Evolutionary conservation across 805 yeast genomes (phyloP), one percentile per base, ranked within the genome.

Genomic region (Starmerella potacharoeniae): DNA sequence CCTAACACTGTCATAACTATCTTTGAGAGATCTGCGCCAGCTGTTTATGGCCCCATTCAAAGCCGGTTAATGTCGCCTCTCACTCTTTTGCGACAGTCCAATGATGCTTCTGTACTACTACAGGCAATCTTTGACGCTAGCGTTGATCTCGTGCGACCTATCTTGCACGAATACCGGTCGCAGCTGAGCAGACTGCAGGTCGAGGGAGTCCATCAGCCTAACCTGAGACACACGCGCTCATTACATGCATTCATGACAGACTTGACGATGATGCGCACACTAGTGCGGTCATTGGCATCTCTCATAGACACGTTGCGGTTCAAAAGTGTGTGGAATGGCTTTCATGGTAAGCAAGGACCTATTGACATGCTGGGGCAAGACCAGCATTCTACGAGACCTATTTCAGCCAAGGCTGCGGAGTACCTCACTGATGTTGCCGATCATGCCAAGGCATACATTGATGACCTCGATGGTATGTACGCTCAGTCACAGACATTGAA

Each of bases 401-500:
- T 77, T 6, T 68, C 79, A 1, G 76, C 75, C 28, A 63, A 68
- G 17, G 75, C 79, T 1, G 74, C 70, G 14, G 63, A 77, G 9
- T 80, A 80, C 60, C 64, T 80, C 44, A 71, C 76, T 6, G 84
- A 80, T 68, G 79, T 80, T 13, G 72, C 74, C 8, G 84, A 80
- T 65, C 84, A 80, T 61, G 71, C 79, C 2, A 62, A 74, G 53
- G 68, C 77, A 54, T 78, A 73, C 57, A 71, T 79, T 1, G 79
- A 78, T 54, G 82, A 78, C 49, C 71, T 80, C 46, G 78, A 77
- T 51, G 72, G 75, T 22, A 80, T 80, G 84, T 67, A 74, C 29
- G 69, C 71, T 49, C 77, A 75, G 13, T 76, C 79, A 30, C 77
- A 76, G 58, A 75, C 77, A 57, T 69, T 79, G 58, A 74, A 76